Percentiles rank a stretch among this genome's conserved stretches.
These are phyloP conservation scores for Usnea hakonensis DNA, from an alignment of 495 filamentous ascomycete genomes.

Conservation along the genomic window DNA sequence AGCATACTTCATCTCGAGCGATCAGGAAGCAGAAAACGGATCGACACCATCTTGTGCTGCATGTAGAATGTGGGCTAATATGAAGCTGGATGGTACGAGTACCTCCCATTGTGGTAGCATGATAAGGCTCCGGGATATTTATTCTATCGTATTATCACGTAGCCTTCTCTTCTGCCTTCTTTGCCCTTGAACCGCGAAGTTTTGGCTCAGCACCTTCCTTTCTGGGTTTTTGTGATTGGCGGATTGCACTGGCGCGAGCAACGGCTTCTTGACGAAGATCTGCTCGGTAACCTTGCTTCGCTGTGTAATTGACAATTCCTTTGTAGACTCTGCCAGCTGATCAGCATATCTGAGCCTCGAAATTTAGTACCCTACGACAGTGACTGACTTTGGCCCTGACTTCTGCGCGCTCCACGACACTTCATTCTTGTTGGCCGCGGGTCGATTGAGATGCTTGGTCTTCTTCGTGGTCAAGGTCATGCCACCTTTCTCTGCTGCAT, in stretches of 20 bases:
- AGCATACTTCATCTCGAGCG: not conserved
- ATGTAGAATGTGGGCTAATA: not conserved
- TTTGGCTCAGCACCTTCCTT: conserved; percentile 69
- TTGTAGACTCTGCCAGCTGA: conserved; percentile 67
- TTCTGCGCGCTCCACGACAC: conserved; percentile 49
- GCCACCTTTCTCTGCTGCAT: conserved; percentile 56
- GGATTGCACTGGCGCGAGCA: conserved; percentile 80
- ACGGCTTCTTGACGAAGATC: conserved; percentile 84
- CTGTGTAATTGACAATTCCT: conserved; percentile 67
- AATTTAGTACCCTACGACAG: not conserved
- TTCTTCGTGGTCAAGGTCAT: conserved; percentile 81
- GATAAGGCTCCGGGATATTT: not conserved
- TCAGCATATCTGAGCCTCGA: conserved; percentile 6
- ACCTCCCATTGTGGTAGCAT: not conserved
- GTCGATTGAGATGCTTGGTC: conserved; percentile 57
- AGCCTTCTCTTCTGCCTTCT: conserved; percentile 56
- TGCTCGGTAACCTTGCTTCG: conserved; percentile 75
- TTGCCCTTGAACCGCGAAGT: conserved; percentile 73
- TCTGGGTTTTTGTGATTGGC: conserved; percentile 64
- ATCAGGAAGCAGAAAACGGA: not conserved
- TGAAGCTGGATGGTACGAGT: not conserved
- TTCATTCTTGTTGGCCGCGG: conserved; percentile 54
- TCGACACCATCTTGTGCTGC: not conserved
- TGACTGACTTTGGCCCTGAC: conserved; percentile 26
- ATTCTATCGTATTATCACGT: conserved; percentile 17